These are phyloP conservation scores for Aureobasidium uvarum DNA, from an alignment of 2,329 filamentous ascomycete genomes.

Conservation along the genomic window DNA sequence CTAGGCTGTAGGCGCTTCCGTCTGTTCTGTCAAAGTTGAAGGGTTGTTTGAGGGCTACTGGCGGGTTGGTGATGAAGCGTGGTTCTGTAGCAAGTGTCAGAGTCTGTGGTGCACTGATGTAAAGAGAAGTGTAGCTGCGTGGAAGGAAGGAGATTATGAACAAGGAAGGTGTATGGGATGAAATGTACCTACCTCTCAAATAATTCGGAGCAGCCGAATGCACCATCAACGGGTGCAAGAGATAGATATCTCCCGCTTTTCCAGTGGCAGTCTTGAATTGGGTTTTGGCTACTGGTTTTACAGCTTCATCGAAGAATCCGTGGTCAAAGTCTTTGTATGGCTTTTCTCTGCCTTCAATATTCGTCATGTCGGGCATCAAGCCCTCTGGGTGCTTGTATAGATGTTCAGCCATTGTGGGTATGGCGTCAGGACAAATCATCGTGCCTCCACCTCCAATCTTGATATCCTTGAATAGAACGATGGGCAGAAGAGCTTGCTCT, in stretches of 20 bases:
- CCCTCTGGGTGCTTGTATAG: slow-evolving; percentile 57
- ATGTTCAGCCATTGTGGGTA: slow-evolving; percentile 57
- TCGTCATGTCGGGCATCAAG: slow-evolving; percentile 63
- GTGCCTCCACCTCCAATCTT: slow-evolving; percentile 61
- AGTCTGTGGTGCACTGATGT: no score
- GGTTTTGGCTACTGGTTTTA: slow-evolving; percentile 35
- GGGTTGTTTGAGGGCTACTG: slow-evolving; percentile 53
- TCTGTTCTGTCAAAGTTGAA: slow-evolving; percentile 54
- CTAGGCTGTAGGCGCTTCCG: slow-evolving; percentile 52
- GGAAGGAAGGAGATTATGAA: neutral
- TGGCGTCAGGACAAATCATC: slow-evolving; percentile 60
- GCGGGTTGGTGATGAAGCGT: slow-evolving; percentile 57
- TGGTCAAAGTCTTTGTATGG: slow-evolving; percentile 39
- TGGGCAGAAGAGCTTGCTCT: slow-evolving; percentile 67
- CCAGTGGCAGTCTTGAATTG: slow-evolving; percentile 58
- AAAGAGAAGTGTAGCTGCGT: no score
- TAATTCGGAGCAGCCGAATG: slow-evolving; percentile 54
- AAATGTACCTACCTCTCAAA: slow-evolving; percentile 31
- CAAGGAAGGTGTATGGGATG: neutral
- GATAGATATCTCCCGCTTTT: slow-evolving; percentile 56
- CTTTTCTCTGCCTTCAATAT: slow-evolving; percentile 49
- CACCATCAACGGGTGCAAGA: slow-evolving; percentile 61
- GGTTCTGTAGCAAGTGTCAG: neutral
- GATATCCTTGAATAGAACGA: slow-evolving; percentile 66
- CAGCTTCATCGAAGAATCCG: slow-evolving; percentile 47